Evolutionary conservation across 2,329 filamentous ascomycete species (phyloP).

Genomic region (Leptodontidium sp.): DNA sequence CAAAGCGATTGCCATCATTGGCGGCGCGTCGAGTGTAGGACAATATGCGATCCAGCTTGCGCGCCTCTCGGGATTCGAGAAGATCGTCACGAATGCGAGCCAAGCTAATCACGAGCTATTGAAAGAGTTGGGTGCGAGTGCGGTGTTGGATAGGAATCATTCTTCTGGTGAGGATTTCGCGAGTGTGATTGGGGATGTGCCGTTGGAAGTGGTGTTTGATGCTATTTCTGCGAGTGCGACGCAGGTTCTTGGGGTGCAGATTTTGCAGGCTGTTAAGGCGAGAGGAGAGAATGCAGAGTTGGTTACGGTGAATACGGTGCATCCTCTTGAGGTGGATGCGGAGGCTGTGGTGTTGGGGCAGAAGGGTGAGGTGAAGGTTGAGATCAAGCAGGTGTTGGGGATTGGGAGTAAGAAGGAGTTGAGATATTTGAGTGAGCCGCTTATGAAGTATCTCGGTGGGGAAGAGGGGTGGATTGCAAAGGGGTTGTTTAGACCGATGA

Average conservation of each 20-base stretch:
- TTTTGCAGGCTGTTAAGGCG: neutral
- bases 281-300: neutral
- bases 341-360: neutral
- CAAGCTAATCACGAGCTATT: neutral
- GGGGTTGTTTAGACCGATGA: neutral
- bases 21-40: neutral
- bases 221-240: neutral
- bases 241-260: neutral
- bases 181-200: neutral
- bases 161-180: neutral
- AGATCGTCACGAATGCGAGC: neutral
- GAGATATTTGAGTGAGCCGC: conserved; percentile 6
- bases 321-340: neutral
- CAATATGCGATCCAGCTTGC: neutral
- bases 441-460: neutral
- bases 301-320: neutral
- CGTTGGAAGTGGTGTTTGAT: neutral
- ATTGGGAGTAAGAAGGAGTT: neutral
- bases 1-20: neutral
- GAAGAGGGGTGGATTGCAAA: conserved; percentile 1
- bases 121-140: neutral
- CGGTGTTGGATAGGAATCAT: neutral
- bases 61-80: neutral
- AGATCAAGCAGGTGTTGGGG: neutral
- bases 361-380: neutral